These are phyloP conservation scores for Phialophora macrospora DNA, from an alignment of 2,329 filamentous ascomycete genomes.

Conservation along the genomic window DNA sequence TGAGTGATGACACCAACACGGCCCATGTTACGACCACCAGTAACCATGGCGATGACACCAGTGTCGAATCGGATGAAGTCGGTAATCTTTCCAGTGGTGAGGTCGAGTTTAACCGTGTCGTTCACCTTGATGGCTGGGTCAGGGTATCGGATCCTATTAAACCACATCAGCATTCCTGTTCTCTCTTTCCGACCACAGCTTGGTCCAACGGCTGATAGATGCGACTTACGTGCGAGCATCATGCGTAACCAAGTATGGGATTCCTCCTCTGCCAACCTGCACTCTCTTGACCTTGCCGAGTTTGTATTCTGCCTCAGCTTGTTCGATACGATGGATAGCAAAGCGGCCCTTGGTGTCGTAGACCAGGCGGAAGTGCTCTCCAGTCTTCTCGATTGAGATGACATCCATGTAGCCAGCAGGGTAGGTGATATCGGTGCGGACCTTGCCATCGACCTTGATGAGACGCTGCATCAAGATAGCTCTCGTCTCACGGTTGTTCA, in stretches of 20 bases:
- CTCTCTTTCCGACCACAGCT: slow-evolving; percentile 74
- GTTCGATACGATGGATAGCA: slow-evolving; percentile 99
- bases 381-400: slow-evolving; percentile 98
- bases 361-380: slow-evolving; percentile 99
- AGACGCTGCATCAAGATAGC: slow-evolving; percentile 99
- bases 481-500: slow-evolving; percentile 97
- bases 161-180: slow-evolving; percentile 47
- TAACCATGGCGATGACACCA: slow-evolving; percentile 96
- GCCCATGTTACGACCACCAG: slow-evolving; percentile 99
- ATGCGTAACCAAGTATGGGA: slow-evolving; percentile 99
- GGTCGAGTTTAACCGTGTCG: slow-evolving; percentile 99
- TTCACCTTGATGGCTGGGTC: slow-evolving; percentile 99
- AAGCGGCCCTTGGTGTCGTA: slow-evolving; percentile 99
- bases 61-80: slow-evolving; percentile 99
- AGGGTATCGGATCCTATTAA: slow-evolving; percentile 93
- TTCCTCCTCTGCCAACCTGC: slow-evolving; percentile 98
- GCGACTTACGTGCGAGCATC: slow-evolving; percentile 99
- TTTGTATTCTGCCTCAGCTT: slow-evolving; percentile 99
- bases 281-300: slow-evolving; percentile 99
- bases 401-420: slow-evolving; percentile 99
- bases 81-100: slow-evolving; percentile 93
- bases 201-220: slow-evolving; percentile 99
- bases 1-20: slow-evolving; percentile 99
- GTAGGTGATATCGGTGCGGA: slow-evolving; percentile 98
- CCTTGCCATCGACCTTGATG: slow-evolving; percentile 99